Evolutionary conservation across 208 protist genomes (phyloP), one percentile per base, ranked within the genome.

Genomic region (Borovskyia barvae): DNA sequence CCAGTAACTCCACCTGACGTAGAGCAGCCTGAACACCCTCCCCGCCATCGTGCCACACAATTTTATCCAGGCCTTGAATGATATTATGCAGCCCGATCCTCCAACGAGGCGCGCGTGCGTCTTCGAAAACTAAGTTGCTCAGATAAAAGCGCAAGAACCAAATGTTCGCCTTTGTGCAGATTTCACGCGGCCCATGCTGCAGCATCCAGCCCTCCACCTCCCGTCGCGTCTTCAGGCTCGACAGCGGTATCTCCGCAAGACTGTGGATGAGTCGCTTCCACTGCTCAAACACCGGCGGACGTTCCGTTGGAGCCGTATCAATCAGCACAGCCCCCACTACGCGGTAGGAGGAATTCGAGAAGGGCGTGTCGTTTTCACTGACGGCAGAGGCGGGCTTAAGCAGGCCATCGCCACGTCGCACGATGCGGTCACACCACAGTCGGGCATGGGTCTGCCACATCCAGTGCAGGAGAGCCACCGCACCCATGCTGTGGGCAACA

Each of bases 401-500:
- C 1, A 50, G 5, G 6, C 39, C 35, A 32, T 48, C 46, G 3
- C 54, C 54, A 46, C 47, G 40, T n/a, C 36, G 45, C 32, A 69
- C n/a, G 9, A 72, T 26, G 50, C 48, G 41, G 57, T 73, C 51
- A 26, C 43, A 29, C 69, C 64, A 75, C 29, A 68, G 47, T 24
- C 55, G 29, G 28, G 72, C 56, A 61, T 84, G 77, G 40, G 64
- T 50, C 12, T 42, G 36, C 77, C 77, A 84, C 59, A 79, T 64
- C 72, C 71, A 80, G 64, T 80, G 72, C 67, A 77, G 56, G 43
- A 77, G 39, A 17, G 48, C 68, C 59, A 84, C 59, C 35, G 63
- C 72, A 0, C 72, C 72, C 72, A 79, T 80, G 62, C 76, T 82
- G 62, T 82, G 76, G 2, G 71, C 76, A 1, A 77, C 62, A 15